Conservation (phyloP, 805 yeast genomes). For the Schizosaccharomyces japonicus region DNA sequence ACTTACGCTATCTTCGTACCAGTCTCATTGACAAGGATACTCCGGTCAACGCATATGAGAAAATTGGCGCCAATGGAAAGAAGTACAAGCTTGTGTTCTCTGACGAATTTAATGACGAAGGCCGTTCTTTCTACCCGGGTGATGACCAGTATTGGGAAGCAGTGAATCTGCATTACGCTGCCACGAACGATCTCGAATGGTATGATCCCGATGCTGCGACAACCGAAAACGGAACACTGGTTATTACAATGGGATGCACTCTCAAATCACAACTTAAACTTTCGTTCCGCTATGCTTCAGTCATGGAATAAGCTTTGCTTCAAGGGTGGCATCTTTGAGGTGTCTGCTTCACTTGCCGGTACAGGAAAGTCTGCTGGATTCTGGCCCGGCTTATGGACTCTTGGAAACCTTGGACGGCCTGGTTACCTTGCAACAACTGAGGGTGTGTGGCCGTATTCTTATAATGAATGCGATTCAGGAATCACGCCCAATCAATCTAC, state of each 20-base stretch:
- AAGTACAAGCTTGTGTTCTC: constrained; percentile 60
- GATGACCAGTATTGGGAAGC: constrained; percentile 86
- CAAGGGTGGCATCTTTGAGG: constrained; percentile 59
- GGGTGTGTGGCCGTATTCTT: constrained; percentile 88
- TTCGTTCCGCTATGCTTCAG: constrained; percentile 80
- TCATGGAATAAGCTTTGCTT: constrained; percentile 81
- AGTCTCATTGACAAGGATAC: constrained; percentile 50
- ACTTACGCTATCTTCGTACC: constrained; percentile 34
- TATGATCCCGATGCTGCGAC: constrained; percentile 75
- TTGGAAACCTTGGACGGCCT: constrained; percentile 83
- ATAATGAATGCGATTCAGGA: constrained; percentile 75
- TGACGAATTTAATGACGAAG: constrained; percentile 76
- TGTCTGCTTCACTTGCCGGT: constrained; percentile 57
- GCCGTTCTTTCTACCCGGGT: constrained; percentile 71
- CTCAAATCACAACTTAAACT: constrained; percentile 50
- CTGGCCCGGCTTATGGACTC: constrained; percentile 93
- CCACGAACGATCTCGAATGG: constrained; percentile 84
- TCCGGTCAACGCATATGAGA: constrained; percentile 30
- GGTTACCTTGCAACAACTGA: constrained; percentile 73
- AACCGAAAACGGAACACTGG: constrained; percentile 49
- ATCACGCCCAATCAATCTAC: constrained; percentile 84
- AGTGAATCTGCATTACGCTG: constrained; percentile 60
- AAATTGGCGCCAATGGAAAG: constrained; percentile 34
- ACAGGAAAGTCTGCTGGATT: constrained; percentile 56
- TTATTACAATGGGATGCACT: constrained; percentile 58